Conservation (phyloP, 2,329 filamentous ascomycete species). For the Lizonia empirigonia region DNA sequence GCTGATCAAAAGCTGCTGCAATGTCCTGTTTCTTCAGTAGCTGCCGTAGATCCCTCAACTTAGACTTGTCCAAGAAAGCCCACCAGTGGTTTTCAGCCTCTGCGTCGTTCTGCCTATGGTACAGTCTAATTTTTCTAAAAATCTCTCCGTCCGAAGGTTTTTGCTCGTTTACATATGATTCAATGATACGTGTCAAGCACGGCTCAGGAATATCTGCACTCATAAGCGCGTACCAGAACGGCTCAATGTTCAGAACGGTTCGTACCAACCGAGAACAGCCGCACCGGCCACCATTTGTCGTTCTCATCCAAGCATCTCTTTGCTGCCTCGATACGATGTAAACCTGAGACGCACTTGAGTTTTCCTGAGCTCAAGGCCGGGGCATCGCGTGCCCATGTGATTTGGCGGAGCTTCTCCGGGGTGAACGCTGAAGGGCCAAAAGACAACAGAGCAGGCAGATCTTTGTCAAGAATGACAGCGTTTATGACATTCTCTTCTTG, state of each 20-base stretch:
- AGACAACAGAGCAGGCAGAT: conserved; percentile 15
- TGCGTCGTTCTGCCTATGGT: conserved; percentile 18
- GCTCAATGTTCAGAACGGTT: background rate
- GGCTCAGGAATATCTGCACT: conserved; percentile 15
- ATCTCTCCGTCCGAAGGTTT: conserved; percentile 26
- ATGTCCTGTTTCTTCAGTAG: conserved; percentile 20
- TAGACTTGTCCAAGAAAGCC: conserved; percentile 26
- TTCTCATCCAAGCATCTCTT: conserved; percentile 24
- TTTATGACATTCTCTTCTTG: conserved; percentile 32
- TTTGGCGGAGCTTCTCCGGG: conserved; percentile 7
- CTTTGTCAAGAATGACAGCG: conserved; percentile 15
- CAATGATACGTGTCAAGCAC: conserved; percentile 15
- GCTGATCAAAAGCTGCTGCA: conserved; percentile 19
- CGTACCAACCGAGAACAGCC: conserved; percentile 23
- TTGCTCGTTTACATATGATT: conserved; percentile 23
- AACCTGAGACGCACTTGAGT: conserved; percentile 22
- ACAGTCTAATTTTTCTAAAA: conserved; percentile 28
- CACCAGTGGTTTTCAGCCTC: conserved; percentile 22
- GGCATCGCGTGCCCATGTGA: conserved; percentile 16
- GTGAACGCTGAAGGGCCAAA: conserved; percentile 1
- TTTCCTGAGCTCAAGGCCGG: conserved; percentile 16
- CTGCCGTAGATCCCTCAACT: conserved; percentile 25
- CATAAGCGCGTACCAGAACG: too few species aligned
- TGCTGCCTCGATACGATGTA: conserved; percentile 23
- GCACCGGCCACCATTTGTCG: conserved; percentile 28